Evolutionary conservation across 495 filamentous ascomycete genomes (phyloP).

Genomic region (Aspergillus coremiiformis): DNA sequence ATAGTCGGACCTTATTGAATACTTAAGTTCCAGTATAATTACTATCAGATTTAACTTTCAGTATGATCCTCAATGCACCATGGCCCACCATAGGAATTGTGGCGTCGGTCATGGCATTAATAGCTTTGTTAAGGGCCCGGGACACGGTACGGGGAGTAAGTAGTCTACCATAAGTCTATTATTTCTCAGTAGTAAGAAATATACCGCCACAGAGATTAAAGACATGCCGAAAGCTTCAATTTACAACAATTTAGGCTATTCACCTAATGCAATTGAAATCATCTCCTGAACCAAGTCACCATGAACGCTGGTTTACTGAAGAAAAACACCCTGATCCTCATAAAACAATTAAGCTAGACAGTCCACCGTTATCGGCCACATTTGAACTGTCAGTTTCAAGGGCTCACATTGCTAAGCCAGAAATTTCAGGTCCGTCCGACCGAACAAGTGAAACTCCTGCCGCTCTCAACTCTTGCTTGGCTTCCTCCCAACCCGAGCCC

Average conservation of each 20-base stretch:
- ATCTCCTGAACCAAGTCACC: background rate
- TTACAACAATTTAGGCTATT: background rate
- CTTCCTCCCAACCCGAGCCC: slow-evolving; percentile 46
- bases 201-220: background rate
- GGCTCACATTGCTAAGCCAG: slow-evolving; percentile 24
- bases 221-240: background rate
- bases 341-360: background rate
- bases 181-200: no score
- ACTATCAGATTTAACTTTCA: background rate
- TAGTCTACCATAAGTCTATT: no score
- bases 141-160: no score
- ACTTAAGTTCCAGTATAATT: no score
- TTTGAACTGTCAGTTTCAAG: background rate
- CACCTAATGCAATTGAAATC: background rate
- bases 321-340: background rate
- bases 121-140: background rate
- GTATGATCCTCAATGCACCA: background rate
- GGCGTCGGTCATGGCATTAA: slow-evolving; percentile 12
- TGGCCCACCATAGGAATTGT: slow-evolving; percentile 6
- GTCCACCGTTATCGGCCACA: background rate
- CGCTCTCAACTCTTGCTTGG: slow-evolving; percentile 47
- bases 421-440: slow-evolving; percentile 41
- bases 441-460: slow-evolving; percentile 47
- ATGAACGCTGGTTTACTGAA: no score
- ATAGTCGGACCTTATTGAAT: no score